A percentile compares a stretch with the other conserved stretches of the same genome.
phyloP scores from a whole-genome alignment of 257 asterid species.

The Solanum lignicaule region DNA sequence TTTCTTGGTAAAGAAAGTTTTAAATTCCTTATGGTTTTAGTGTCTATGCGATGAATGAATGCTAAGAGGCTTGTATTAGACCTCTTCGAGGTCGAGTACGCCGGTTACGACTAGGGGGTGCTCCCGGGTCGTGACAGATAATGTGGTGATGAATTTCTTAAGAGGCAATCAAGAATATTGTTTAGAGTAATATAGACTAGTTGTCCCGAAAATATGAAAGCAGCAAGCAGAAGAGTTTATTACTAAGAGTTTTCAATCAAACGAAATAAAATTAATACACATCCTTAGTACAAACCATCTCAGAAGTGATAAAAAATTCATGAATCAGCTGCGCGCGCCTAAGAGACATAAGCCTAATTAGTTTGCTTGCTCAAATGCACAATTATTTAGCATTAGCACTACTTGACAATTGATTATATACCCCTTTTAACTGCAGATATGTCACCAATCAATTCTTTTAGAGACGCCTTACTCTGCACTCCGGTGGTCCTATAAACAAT shows the following conservation, averaged over 20 bases:
- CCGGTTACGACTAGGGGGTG: no score
- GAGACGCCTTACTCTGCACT: conserved; percentile 37
- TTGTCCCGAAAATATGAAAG: neutral
- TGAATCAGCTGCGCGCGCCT: neutral
- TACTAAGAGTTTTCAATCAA: neutral
- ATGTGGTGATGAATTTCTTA: neutral
- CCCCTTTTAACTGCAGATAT: neutral
- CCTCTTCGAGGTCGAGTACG: no score
- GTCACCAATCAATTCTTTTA: neutral
- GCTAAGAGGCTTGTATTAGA: no score
- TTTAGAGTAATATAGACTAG: neutral
- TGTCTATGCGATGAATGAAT: no score
- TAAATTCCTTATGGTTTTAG: no score
- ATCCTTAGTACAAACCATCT: neutral
- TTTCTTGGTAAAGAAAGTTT: no score
- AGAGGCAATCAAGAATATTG: neutral
- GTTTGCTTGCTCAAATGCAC: neutral
- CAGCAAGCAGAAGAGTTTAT: neutral
- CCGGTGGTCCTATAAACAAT: conserved; percentile 72
- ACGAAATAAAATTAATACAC: neutral
- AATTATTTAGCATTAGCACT: neutral
- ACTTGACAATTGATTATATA: neutral
- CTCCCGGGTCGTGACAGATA: no score
- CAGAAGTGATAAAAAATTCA: neutral
- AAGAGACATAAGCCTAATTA: neutral